Evolutionary conservation across 2,329 filamentous ascomycete genomes (phyloP).

Genomic region (Pseudogymnoascus sp.): DNA sequence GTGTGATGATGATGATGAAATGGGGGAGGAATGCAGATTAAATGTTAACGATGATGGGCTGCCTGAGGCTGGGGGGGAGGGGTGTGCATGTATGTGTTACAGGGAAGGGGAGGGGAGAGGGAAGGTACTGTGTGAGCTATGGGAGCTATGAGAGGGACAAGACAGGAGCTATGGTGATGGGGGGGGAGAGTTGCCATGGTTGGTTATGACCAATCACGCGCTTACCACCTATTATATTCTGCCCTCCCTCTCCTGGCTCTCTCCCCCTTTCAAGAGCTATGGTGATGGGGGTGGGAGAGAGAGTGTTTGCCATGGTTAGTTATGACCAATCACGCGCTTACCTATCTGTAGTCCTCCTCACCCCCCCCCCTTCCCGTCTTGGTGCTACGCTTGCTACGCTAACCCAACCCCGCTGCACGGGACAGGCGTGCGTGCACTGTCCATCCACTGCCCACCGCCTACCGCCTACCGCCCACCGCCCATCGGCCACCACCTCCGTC

Average conservation of each 20-base stretch:
- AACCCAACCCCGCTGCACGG: neutral
- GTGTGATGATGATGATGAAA: neutral
- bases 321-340: no score
- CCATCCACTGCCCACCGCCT: neutral
- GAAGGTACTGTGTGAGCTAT: neutral
- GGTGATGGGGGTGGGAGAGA: no score
- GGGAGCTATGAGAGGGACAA: neutral
- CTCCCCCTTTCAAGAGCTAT: no score
- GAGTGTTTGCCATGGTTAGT: no score
- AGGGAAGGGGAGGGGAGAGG: neutral
- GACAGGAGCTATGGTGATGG: neutral
- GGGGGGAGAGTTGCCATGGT: neutral
- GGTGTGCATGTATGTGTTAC: neutral
- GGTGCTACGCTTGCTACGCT: neutral
- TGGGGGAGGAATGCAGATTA: neutral
- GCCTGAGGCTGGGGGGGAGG: neutral
- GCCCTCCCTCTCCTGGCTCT: neutral
- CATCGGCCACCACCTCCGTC: neutral
- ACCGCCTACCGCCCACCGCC: neutral
- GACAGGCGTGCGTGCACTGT: neutral
- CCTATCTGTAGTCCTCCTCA: no score
- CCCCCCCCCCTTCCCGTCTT: neutral
- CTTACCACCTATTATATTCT: neutral
- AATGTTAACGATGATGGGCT: neutral
- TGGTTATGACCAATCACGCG: neutral